Evolutionary conservation across 106 monocot species (phyloP).

Genomic region (Ottelia alismoides): DNA sequence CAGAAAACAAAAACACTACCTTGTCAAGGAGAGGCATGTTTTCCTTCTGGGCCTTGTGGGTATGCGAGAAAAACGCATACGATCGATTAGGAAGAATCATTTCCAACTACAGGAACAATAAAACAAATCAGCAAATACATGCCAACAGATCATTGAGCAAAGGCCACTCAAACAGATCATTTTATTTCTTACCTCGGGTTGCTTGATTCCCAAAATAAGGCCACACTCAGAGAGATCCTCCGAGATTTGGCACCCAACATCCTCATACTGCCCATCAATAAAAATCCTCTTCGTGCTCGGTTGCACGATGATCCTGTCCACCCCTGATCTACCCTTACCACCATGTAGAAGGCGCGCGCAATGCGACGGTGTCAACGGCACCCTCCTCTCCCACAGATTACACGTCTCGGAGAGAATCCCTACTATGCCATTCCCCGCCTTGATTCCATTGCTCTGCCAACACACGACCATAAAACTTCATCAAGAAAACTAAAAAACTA

Average conservation of each 20-base stretch:
- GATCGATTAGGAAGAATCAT: constrained; percentile 80
- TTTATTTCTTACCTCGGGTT: constrained; percentile 54
- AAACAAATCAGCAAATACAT: not conserved
- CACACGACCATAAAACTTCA: too few relatives aligned
- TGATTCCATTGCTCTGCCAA: not conserved
- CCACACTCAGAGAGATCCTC: constrained; percentile 91
- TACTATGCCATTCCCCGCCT: constrained; percentile 82
- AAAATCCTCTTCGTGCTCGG: constrained; percentile 76
- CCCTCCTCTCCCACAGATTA: constrained; percentile 90
- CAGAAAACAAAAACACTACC: constrained; percentile 24
- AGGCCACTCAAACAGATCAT: not conserved
- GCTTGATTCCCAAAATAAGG: constrained; percentile 87
- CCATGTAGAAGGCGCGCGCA: constrained; percentile 81
- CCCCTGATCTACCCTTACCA: constrained; percentile 34
- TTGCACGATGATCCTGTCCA: constrained; percentile 69
- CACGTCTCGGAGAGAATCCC: constrained; percentile 72
- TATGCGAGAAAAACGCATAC: constrained; percentile 97
- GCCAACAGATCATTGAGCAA: not conserved
- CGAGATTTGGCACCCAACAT: constrained; percentile 87
- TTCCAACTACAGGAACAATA: constrained; percentile 58
- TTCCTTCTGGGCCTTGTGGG: constrained; percentile 92
- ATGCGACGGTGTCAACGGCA: constrained; percentile 74
- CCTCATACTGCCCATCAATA: constrained; percentile 75
- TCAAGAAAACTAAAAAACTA: too few relatives aligned
- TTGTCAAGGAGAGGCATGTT: constrained; percentile 87